A percentile compares a stretch with the other conserved stretches of the same genome.
Evolutionary conservation across 495 filamentous ascomycete species (phyloP).

Genomic region (Trichoderma virens): DNA sequence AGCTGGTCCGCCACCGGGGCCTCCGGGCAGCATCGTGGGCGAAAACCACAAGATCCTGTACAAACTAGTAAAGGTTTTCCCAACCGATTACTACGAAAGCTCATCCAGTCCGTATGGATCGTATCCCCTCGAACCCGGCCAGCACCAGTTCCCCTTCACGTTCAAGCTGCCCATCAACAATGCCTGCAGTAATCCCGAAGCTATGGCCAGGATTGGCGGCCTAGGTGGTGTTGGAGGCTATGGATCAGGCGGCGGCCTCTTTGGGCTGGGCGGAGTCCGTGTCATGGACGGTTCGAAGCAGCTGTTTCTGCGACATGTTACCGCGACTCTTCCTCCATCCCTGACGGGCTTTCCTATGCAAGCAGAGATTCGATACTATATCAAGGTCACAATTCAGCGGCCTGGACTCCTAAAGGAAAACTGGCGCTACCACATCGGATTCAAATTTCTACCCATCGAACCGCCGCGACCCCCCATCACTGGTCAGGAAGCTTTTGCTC

Average conservation of each 20-base stretch:
- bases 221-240: slow-evolving; percentile 30
- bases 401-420: slow-evolving; percentile 83
- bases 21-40: slow-evolving; percentile 26
- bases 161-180: slow-evolving; percentile 97
- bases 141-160: slow-evolving; percentile 80
- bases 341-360: slow-evolving; percentile 70
- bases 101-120: slow-evolving; percentile 54
- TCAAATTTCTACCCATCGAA: slow-evolving; percentile 91
- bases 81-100: slow-evolving; percentile 49
- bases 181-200: slow-evolving; percentile 52
- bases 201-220: slow-evolving; percentile 39
- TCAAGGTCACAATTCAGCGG: slow-evolving; percentile 83
- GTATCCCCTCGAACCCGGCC: slow-evolving; percentile 61
- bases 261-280: slow-evolving; percentile 35
- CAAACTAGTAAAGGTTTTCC: slow-evolving; percentile 73
- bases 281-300: slow-evolving; percentile 46
- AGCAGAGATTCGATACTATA: slow-evolving; percentile 86
- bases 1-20: slow-evolving; percentile 13
- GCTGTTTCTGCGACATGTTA: slow-evolving; percentile 59
- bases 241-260: slow-evolving; percentile 23
- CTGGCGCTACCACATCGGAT: slow-evolving; percentile 48
- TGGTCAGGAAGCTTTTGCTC: slow-evolving; percentile 73
- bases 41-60: slow-evolving; percentile 55
- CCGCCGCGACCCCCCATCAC: slow-evolving; percentile 62
- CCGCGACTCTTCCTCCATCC: slow-evolving; percentile 80